A percentile compares a stretch with the other conserved stretches of the same genome.
These are phyloP conservation scores for Eucalyptus marginata DNA, from an alignment of 345 rosid genomes.

Conservation along the genomic window DNA sequence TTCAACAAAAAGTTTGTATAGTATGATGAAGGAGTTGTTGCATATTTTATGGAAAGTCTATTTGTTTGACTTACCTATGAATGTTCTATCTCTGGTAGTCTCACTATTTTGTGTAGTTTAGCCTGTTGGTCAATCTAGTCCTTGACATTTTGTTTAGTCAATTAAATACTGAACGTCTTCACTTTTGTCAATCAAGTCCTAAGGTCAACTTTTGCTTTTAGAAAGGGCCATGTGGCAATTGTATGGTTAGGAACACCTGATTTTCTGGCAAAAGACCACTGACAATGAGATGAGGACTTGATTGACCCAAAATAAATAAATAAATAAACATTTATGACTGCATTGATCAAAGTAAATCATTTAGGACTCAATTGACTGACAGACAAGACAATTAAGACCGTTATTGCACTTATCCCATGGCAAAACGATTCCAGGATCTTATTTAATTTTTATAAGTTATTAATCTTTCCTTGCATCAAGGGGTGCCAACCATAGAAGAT, in stretches of 20 bases:
- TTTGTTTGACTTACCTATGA: not conserved
- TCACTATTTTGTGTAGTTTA: not conserved
- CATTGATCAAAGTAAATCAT: not conserved
- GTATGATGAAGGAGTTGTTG: not conserved
- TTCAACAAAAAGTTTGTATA: no score
- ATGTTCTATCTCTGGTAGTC: not conserved
- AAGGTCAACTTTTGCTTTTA: not conserved
- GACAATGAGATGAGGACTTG: not conserved
- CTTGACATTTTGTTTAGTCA: not conserved
- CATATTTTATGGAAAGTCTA: not conserved
- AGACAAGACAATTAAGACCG: not conserved
- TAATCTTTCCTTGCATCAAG: not conserved
- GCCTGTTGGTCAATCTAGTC: not conserved
- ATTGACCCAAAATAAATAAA: not conserved
- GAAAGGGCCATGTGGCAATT: not conserved
- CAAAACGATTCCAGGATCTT: not conserved
- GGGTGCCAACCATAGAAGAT: not conserved
- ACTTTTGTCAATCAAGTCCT: not conserved
- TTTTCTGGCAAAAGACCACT: not conserved
- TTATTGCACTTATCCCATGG: not conserved
- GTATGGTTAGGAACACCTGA: not conserved
- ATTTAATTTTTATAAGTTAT: not conserved
- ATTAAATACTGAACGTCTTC: not conserved
- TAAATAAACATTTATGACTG: not conserved
- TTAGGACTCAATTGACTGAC: not conserved